A percentile compares a stretch with the other conserved stretches of the same genome.
Evolutionary conservation across 2,329 filamentous ascomycete species (phyloP).

Genomic region (Corniculantispora saksenae): DNA sequence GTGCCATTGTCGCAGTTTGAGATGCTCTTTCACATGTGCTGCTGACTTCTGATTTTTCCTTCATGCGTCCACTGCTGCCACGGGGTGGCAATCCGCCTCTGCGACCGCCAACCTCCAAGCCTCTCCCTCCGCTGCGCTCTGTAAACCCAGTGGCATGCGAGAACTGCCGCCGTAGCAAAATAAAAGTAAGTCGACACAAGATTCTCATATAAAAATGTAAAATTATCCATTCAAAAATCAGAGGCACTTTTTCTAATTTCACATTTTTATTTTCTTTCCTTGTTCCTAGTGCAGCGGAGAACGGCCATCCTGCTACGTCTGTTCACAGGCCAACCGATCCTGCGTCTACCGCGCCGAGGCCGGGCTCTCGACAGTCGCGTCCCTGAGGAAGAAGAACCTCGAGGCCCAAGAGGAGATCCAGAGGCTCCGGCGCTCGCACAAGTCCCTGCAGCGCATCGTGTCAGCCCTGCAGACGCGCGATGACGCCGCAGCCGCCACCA

Average conservation of each 20-base stretch:
- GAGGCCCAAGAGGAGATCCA: background rate
- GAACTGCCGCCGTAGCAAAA: background rate
- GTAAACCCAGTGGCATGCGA: background rate
- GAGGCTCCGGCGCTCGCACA: background rate
- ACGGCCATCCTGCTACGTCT: background rate
- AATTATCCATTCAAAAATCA: no score
- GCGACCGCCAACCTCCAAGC: background rate
- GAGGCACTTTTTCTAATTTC: no score
- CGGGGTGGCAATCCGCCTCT: background rate
- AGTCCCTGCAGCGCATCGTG: conserved; percentile 14
- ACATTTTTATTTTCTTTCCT: background rate
- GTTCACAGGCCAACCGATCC: background rate
- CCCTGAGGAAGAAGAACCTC: background rate
- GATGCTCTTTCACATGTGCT: no score
- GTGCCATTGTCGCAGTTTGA: no score
- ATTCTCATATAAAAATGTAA: no score
- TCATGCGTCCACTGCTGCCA: no score
- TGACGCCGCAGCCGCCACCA: conserved; percentile 28
- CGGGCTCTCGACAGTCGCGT: background rate
- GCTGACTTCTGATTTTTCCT: no score
- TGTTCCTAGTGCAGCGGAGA: background rate
- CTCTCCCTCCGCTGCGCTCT: background rate
- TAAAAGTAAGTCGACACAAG: background rate
- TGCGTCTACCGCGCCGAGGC: background rate
- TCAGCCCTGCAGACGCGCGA: background rate